These are phyloP conservation scores for Phytophthora pisi DNA, from an alignment of 352 stramenopile species.

Conservation along the genomic window DNA sequence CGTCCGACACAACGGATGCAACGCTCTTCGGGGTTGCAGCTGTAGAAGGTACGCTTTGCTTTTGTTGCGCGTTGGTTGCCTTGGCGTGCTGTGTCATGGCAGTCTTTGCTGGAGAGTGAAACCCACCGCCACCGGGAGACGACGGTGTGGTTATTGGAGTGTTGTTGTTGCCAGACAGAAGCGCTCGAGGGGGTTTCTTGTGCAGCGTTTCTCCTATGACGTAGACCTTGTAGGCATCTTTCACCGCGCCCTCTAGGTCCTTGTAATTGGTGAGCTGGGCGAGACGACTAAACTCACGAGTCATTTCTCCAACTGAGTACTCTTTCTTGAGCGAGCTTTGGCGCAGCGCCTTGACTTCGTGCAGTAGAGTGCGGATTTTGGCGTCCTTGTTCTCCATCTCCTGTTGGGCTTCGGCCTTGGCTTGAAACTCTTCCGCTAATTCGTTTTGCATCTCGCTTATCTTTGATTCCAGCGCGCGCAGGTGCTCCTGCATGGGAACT, in stretches of 20 bases:
- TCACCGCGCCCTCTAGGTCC: slow-evolving; percentile 79
- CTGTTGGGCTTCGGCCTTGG: slow-evolving; percentile 65
- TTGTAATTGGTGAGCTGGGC: slow-evolving; percentile 79
- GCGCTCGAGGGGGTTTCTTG: slow-evolving; percentile 59
- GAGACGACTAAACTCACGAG: slow-evolving; percentile 73
- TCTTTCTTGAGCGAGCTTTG: slow-evolving; percentile 83
- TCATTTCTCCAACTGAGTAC: slow-evolving; percentile 81
- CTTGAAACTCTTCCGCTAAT: slow-evolving; percentile 71
- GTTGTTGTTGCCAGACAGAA: slow-evolving; percentile 11
- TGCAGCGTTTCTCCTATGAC: slow-evolving; percentile 72
- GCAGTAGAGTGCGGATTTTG: slow-evolving; percentile 74
- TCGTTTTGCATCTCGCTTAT: slow-evolving; percentile 84
- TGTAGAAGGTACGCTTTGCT: slow-evolving; percentile 8
- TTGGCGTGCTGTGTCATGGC: slow-evolving; percentile 2
- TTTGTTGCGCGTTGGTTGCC: slow-evolving; percentile 9
- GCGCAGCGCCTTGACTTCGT: slow-evolving; percentile 78
- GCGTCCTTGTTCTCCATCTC: slow-evolving; percentile 75
- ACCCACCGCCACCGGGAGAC: slow-evolving; percentile 28
- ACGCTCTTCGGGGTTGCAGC: slow-evolving; percentile 1
- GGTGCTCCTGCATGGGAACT: slow-evolving; percentile 69
- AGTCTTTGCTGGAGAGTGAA: slow-evolving; percentile 31
- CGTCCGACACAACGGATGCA: slow-evolving; percentile 33
- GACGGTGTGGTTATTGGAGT: background rate
- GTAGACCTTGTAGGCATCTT: slow-evolving; percentile 78
- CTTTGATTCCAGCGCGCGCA: slow-evolving; percentile 59